Evolutionary conservation across 768 basidiomycete genomes (phyloP), one percentile per base, ranked within the genome.

Genomic region (Lactarius tabidus): DNA sequence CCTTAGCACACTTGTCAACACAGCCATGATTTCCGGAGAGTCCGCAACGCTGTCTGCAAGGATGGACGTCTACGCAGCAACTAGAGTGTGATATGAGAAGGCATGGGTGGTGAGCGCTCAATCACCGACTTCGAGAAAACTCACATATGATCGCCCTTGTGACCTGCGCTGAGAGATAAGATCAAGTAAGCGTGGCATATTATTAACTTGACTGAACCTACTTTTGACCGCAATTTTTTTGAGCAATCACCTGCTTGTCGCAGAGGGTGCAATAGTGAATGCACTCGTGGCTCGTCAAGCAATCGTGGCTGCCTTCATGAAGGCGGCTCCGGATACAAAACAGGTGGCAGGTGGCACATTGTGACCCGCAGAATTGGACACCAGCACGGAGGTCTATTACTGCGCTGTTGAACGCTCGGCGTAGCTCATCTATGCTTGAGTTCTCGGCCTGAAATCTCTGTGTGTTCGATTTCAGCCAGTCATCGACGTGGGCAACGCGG

Each of bases 81-180:
- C 86, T 87, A 7, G 31, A 12, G 1, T 5, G 20, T n/a, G 17
- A 33, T 9, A 31, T 18, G 51, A 29, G 14, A 36, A 36, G 8
- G 8, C 3, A 4, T 33, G 8, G n/a, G n/a, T n/a, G 43, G n/a
- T 87, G 39, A 58, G 57, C 12, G 26, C 6, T 4, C n/a, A 57
- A 36, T 15, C 7, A 15, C 6, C n/a, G 35, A 26, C 15, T 7
- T 45, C 2, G 23, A 2, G 10, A 7, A 35, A n/a, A 57, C 79
- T 57, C 70, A 85, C 85, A 84, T 78, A 66, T 86, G 85, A 14
- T 74, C 76, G 18, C 82, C 83, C 29, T 78, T 70, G 63, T 86
- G 85, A 0, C 85, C 85, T 35, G 84, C 85, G n/a, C 85, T 86
- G 63, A 23, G 4, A 1, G 20, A 2, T 85, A 29, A 1, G 6